A percentile compares a stretch with the other conserved stretches of the same genome.
Evolutionary conservation across 2,329 filamentous ascomycete genomes (phyloP).

Genomic region (Eurotiales sp.): DNA sequence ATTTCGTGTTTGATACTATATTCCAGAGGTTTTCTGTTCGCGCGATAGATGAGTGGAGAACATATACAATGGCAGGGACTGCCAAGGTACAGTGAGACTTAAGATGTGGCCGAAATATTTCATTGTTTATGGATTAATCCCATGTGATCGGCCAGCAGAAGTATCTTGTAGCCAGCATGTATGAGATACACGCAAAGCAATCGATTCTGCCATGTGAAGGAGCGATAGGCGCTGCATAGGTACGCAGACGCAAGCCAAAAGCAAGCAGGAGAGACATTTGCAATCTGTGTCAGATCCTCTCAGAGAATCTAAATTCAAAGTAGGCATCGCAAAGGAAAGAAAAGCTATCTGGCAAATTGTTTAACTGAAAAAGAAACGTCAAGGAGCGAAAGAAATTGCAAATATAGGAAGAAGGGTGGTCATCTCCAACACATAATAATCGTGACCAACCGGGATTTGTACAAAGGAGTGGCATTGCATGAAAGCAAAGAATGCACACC

Average conservation of each 20-base stretch:
- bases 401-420: background rate
- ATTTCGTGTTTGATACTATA: no score
- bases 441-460: conserved; percentile 16
- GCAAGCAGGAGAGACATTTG: background rate
- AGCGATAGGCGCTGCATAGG: conserved; percentile 1
- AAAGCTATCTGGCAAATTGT: conserved; percentile 26
- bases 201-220: conserved; percentile 8
- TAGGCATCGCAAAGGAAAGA: conserved; percentile 13
- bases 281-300: conserved; percentile 4
- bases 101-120: no score
- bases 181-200: background rate
- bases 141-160: no score
- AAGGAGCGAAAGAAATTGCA: conserved; percentile 19
- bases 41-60: no score
- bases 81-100: no score
- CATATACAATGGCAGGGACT: no score
- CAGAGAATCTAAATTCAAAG: background rate
- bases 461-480: conserved; percentile 7
- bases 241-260: background rate
- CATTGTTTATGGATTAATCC: no score
- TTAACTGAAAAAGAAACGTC: conserved; percentile 18
- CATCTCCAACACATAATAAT: conserved; percentile 1
- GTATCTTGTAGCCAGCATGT: conserved; percentile 6
- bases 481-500: conserved; percentile 5
- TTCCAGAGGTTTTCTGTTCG: no score